A percentile compares a stretch with the other conserved stretches of the same genome.
Evolutionary conservation across 495 filamentous ascomycete genomes (phyloP).

Genomic region (Xylaria flabelliformis): DNA sequence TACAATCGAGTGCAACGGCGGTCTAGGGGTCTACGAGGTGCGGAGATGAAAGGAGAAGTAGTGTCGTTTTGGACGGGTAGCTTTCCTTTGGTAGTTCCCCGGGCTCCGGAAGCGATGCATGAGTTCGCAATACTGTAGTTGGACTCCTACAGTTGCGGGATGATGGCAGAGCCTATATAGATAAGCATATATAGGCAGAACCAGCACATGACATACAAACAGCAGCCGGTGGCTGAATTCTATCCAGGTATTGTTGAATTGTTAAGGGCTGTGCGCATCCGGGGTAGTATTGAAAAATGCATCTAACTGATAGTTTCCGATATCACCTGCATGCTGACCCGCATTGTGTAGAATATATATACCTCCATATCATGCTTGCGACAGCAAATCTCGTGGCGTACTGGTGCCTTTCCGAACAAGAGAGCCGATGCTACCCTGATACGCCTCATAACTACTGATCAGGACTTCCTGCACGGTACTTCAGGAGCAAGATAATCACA

Average conservation of each 20-base stretch:
- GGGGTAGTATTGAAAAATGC: slow-evolving; percentile 3
- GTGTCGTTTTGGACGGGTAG: neutral
- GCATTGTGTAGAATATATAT: neutral
- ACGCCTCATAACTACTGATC: slow-evolving; percentile 14
- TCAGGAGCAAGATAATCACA: neutral
- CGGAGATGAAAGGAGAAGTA: slow-evolving; percentile 1
- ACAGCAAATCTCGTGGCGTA: slow-evolving; percentile 9
- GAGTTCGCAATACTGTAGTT: slow-evolving; percentile 2
- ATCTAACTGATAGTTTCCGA: slow-evolving; percentile 10
- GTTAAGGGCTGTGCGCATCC: neutral
- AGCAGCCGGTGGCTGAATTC: slow-evolving; percentile 4
- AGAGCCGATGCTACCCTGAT: slow-evolving; percentile 4
- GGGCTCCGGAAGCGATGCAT: neutral
- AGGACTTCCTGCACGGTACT: slow-evolving; percentile 13
- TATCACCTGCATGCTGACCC: slow-evolving; percentile 22
- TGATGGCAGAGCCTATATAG: neutral
- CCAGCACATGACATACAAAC: neutral
- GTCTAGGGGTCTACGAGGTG: slow-evolving; percentile 9
- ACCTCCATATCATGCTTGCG: neutral
- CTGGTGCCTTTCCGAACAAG: neutral
- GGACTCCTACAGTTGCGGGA: neutral
- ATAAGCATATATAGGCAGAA: neutral
- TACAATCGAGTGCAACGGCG: neutral
- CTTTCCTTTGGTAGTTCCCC: neutral
- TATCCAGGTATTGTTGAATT: neutral